Conservation (phyloP, 1,139 yeast species). For the Protomyces macrosporus region DNA sequence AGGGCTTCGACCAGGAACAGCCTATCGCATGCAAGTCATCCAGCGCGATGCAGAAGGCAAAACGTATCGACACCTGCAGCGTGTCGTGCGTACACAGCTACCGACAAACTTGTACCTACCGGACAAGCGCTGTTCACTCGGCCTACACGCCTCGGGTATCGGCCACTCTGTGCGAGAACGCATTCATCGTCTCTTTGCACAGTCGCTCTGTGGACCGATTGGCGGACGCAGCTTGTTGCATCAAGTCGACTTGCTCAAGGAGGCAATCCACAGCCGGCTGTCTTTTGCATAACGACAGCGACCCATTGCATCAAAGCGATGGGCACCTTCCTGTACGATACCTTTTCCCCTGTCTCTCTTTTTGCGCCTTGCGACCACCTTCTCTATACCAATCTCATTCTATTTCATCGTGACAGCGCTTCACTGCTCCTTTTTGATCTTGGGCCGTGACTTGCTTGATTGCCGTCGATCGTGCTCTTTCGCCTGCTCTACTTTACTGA, state of each 20-base stretch:
- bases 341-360: no score
- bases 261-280: neutral
- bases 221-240: neutral
- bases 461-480: neutral
- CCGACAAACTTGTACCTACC: neutral
- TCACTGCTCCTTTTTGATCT: neutral
- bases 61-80: neutral
- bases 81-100: neutral
- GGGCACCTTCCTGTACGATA: neutral
- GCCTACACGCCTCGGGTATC: neutral
- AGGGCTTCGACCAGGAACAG: neutral
- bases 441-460: neutral
- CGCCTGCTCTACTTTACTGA: constrained; percentile 10
- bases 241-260: neutral
- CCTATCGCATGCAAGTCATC: neutral
- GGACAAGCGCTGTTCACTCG: neutral
- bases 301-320: neutral
- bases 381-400: no score
- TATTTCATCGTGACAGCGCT: neutral
- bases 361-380: no score
- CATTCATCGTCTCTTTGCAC: neutral
- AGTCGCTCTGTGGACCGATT: neutral
- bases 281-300: no score
- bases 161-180: neutral
- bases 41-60: neutral